phyloP scores from a whole-genome alignment of 495 filamentous ascomycete genomes.

The Aspergillus avenaceus region DNA sequence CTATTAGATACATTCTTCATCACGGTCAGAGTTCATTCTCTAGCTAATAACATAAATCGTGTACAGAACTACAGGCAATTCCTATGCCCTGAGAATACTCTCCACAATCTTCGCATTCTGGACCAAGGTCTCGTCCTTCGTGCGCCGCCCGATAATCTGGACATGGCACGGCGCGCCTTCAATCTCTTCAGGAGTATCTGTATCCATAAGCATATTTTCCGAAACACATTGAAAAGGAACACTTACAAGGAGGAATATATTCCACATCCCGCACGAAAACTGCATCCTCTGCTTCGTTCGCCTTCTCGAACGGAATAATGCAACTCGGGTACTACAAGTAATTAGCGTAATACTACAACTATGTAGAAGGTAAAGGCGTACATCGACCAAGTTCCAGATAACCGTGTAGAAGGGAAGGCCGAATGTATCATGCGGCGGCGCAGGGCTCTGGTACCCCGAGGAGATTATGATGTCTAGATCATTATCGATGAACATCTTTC shows the following conservation, averaged over 20 bases:
- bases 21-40: too few relatives aligned
- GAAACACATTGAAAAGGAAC: neutral
- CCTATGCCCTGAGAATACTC: too few relatives aligned
- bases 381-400: conserved; percentile 49
- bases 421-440: conserved; percentile 45
- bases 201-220: neutral
- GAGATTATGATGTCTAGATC: conserved; percentile 43
- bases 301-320: conserved; percentile 29
- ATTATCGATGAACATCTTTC: conserved; percentile 20
- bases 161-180: conserved; percentile 28
- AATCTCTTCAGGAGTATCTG: conserved; percentile 18
- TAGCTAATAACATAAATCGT: too few relatives aligned
- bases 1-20: too few relatives aligned
- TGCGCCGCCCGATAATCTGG: conserved; percentile 23
- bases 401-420: conserved; percentile 44
- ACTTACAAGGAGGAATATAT: conserved; percentile 21
- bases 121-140: conserved; percentile 22
- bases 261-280: conserved; percentile 14
- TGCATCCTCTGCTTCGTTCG: conserved; percentile 12
- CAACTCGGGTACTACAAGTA: conserved; percentile 28
- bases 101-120: conserved; percentile 19
- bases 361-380: conserved; percentile 20
- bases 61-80: too few relatives aligned
- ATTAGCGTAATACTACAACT: neutral
- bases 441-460: conserved; percentile 44